phyloP scores from a whole-genome alignment of 2,329 filamentous ascomycete genomes.

The Lojkania enalia region DNA sequence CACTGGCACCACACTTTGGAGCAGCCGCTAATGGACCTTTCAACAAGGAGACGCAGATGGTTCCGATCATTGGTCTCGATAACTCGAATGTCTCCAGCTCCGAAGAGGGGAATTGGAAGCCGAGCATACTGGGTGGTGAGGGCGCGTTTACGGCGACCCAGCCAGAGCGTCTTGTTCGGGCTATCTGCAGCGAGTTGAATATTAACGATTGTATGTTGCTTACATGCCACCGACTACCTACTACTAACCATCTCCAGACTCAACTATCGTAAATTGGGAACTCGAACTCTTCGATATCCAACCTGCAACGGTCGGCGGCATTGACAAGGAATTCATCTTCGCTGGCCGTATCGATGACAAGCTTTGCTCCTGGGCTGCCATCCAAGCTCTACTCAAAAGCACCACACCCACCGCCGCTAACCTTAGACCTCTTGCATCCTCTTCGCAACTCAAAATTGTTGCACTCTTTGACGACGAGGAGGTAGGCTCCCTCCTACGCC shows the following conservation, averaged over 20 bases:
- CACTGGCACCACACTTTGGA: slow-evolving; percentile 92
- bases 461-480: slow-evolving; percentile 98
- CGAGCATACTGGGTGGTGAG: slow-evolving; percentile 58
- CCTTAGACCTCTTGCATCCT: slow-evolving; percentile 42
- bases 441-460: slow-evolving; percentile 81
- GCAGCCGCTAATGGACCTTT: slow-evolving; percentile 66
- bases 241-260: slow-evolving; percentile 45
- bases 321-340: slow-evolving; percentile 93
- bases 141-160: slow-evolving; percentile 81
- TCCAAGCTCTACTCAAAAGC: slow-evolving; percentile 78
- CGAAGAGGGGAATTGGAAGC: slow-evolving; percentile 46
- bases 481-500: slow-evolving; percentile 86
- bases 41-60: slow-evolving; percentile 91
- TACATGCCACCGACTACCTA: neutral
- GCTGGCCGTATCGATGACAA: slow-evolving; percentile 96
- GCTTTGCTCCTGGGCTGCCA: slow-evolving; percentile 90
- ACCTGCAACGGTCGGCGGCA: slow-evolving; percentile 77
- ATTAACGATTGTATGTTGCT: slow-evolving; percentile 61
- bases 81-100: slow-evolving; percentile 59
- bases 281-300: slow-evolving; percentile 92
- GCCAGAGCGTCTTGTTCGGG: slow-evolving; percentile 79
- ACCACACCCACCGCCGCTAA: slow-evolving; percentile 53
- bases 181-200: slow-evolving; percentile 77
- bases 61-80: slow-evolving; percentile 90
- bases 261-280: slow-evolving; percentile 90